A percentile compares a stretch with the other conserved stretches of the same genome.
phyloP scores from a whole-genome alignment of 2,329 filamentous ascomycete genomes.

The Ambrosiella xylebori region DNA sequence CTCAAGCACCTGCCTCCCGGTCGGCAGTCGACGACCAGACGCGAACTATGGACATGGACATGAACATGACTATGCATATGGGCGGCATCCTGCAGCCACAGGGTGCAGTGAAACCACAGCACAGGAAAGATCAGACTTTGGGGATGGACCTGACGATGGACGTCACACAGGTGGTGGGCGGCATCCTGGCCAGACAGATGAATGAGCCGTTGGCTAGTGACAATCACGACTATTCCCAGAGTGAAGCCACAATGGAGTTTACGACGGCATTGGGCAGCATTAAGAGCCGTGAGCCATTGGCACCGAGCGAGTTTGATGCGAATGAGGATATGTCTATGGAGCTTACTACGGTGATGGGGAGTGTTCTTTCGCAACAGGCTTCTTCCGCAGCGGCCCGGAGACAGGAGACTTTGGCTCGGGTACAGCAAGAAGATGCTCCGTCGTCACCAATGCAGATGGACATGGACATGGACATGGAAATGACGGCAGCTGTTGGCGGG shows the following conservation, averaged over 20 bases:
- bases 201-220: constrained; percentile 15
- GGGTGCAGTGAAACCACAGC: constrained; percentile 13
- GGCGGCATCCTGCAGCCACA: constrained; percentile 25
- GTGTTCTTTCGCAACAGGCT: constrained; percentile 23
- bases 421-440: constrained; percentile 6
- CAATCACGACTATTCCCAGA: constrained; percentile 22
- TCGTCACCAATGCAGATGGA: constrained; percentile 39
- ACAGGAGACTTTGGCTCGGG: constrained; percentile 16
- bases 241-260: constrained; percentile 59
- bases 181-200: constrained; percentile 43
- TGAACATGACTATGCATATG: constrained; percentile 39
- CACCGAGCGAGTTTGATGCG: constrained; percentile 21
- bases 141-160: constrained; percentile 92
- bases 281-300: constrained; percentile 20
- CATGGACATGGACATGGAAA: constrained; percentile 89
- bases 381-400: constrained; percentile 17
- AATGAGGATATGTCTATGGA: constrained; percentile 69
- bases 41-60: constrained; percentile 27
- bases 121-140: constrained; percentile 27
- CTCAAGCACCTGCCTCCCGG: not conserved
- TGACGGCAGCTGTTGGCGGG: constrained; percentile 64
- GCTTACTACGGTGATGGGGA: constrained; percentile 48
- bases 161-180: constrained; percentile 66
- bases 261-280: constrained; percentile 66
- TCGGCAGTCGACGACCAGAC: constrained; percentile 11